Evolutionary conservation across 345 rosid genomes (phyloP).

Genomic region (Salix koriyanagi): DNA sequence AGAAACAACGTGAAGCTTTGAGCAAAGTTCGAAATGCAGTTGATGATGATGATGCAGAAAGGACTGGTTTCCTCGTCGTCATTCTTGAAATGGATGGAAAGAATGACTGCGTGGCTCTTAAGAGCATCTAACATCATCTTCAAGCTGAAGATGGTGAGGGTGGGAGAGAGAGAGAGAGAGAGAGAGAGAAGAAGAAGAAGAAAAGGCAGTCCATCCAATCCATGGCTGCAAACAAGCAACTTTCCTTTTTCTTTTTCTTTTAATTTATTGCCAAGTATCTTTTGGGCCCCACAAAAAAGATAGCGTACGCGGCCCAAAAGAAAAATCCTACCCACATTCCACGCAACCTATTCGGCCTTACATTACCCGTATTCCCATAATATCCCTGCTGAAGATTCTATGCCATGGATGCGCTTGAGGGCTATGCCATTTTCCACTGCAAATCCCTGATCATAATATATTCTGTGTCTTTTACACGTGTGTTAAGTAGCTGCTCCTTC

Average conservation of each 20-base stretch:
- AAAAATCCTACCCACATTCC: conserved; percentile 36
- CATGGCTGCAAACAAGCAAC: conserved; percentile 4
- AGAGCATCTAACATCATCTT: conserved; percentile 21
- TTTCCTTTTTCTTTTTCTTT: background rate
- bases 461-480: background rate
- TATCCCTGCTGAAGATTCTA: background rate
- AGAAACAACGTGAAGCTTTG: no score
- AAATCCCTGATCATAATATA: background rate
- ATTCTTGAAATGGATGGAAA: background rate
- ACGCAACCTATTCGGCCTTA: conserved; percentile 35
- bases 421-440: background rate
- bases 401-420: background rate
- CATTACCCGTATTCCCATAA: conserved; percentile 6
- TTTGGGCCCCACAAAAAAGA: conserved; percentile 22
- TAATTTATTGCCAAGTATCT: background rate
- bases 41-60: conserved; percentile 19
- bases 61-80: background rate
- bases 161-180: background rate
- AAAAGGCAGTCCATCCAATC: conserved; percentile 6
- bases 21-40: background rate
- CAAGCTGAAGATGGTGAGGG: background rate
- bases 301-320: conserved; percentile 62
- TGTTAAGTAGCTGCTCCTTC: background rate
- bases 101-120: conserved; percentile 17
- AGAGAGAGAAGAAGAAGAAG: background rate